A percentile compares a stretch with the other conserved stretches of the same genome.
phyloP scores from a whole-genome alignment of 169 alveolate species.

The Cryptosporidium ryanae region DNA sequence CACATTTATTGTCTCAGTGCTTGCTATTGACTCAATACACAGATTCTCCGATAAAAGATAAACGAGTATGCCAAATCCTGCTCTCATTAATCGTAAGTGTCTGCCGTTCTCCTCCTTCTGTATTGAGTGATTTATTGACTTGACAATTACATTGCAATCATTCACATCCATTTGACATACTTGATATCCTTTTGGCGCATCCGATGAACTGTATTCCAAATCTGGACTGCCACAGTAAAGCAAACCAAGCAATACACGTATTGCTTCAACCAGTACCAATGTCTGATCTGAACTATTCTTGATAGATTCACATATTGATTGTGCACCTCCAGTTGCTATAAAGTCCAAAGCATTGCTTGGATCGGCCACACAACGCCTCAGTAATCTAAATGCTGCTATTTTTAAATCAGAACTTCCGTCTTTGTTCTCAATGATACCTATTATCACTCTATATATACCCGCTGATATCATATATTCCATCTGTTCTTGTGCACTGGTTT shows the following conservation, averaged over 20 bases:
- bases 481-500: conserved; percentile 83
- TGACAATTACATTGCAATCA: conserved; percentile 51
- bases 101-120: conserved; percentile 79
- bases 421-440: conserved; percentile 81
- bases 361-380: conserved; percentile 85
- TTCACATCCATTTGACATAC: conserved; percentile 63
- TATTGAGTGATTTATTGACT: conserved; percentile 46
- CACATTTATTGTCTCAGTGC: conserved; percentile 77
- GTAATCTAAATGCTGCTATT: conserved; percentile 86
- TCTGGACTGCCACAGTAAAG: conserved; percentile 76
- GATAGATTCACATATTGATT: conserved; percentile 84
- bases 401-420: conserved; percentile 84
- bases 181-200: conserved; percentile 73
- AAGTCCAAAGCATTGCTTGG: conserved; percentile 89
- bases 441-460: conserved; percentile 85
- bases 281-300: conserved; percentile 81
- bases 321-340: conserved; percentile 89
- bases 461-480: conserved; percentile 86
- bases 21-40: conserved; percentile 80
- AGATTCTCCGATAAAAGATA: conserved; percentile 80
- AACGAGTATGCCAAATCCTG: conserved; percentile 79
- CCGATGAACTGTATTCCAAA: conserved; percentile 56
- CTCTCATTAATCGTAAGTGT: conserved; percentile 82
- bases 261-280: conserved; percentile 87
- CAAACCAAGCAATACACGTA: conserved; percentile 84